phyloP scores from a whole-genome alignment of 208 protist genomes.

The Borovskyia barvae region DNA sequence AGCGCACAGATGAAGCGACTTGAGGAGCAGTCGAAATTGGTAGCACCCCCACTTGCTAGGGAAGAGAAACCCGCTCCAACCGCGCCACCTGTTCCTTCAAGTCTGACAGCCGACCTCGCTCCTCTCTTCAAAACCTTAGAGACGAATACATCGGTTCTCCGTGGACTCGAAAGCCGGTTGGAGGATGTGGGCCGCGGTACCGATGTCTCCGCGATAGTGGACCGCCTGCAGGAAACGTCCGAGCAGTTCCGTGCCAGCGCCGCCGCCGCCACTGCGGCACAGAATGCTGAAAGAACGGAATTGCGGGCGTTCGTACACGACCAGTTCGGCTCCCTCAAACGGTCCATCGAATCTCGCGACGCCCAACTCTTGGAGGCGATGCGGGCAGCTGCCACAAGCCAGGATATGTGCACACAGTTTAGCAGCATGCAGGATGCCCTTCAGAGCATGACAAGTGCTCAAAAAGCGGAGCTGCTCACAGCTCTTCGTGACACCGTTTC shows the following conservation, averaged over 20 bases:
- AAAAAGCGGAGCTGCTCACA: conserved; percentile 8
- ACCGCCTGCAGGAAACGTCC: conserved; percentile 13
- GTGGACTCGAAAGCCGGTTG: conserved; percentile 13
- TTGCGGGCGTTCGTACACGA: conserved; percentile 2
- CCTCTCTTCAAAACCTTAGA: conserved; percentile 14
- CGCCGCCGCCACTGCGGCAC: background rate
- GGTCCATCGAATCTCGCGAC: conserved; percentile 14
- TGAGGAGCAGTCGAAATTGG: too few species aligned
- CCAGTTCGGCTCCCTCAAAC: conserved; percentile 11
- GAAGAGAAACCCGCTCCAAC: background rate
- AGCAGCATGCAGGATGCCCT: conserved; percentile 8
- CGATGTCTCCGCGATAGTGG: conserved; percentile 16
- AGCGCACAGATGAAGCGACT: too few species aligned
- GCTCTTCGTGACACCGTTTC: conserved; percentile 5
- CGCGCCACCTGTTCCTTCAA: background rate
- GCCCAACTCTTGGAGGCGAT: conserved; percentile 15
- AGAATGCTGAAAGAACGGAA: conserved; percentile 8
- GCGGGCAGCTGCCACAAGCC: background rate
- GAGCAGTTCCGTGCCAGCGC: conserved; percentile 11
- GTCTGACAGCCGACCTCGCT: too few species aligned
- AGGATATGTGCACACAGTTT: conserved; percentile 15
- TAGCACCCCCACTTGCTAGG: background rate
- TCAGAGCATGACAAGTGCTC: background rate
- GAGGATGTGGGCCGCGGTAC: conserved; percentile 12
- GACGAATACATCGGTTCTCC: conserved; percentile 10